Evolutionary conservation across 495 filamentous ascomycete species (phyloP), one percentile per base, ranked within the genome.

Genomic region (Penicillium paradoxum): DNA sequence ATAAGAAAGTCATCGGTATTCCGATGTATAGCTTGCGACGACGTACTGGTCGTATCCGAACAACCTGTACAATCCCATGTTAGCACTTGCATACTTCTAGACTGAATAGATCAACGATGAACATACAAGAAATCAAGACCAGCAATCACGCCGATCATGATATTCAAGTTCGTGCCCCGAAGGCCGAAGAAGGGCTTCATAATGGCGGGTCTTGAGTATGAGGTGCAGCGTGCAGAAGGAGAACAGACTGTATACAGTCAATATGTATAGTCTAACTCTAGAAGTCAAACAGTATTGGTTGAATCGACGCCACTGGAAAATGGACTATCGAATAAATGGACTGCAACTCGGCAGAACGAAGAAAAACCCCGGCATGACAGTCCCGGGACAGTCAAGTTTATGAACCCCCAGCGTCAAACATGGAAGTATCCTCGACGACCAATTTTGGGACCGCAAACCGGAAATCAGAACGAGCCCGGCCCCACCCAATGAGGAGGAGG

Each of bases 121-220:
- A 58, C 67, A 36, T 58, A 70, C 66, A 87, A 68, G 60, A 89
- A 89, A 69, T 87, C 84, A 42, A 83, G 77, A 62, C 84, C 84
- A 52, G 84, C 84, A 53, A 88, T 79, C 5, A 82, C 67, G 50
- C 81, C 83, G 49, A 89, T 81, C 55, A 82, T 82, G 58, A 82
- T 76, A 57, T 87, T 86, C 40, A 89, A 79, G 67, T 69, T 70
- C 24, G 74, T 67, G 69, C 85, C 85, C 51, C 75, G 74, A 54
- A 88, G 77, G 59, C 85, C 85, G 48, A 85, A 81, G 58, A 78
- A 87, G 13, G 53, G 54, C 45, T 63, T 60, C 59, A 65, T 65
- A 27, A 36, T 56, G 59, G 50, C 52, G 45, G 41, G 6, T 48
- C 22, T 21, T 9, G 15, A 42, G 25, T 25, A 33, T 41, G 21